Base-by-base conservation (phyloP, 2,329 filamentous ascomycete genomes). In the Neofusicoccum sp. region DNA sequence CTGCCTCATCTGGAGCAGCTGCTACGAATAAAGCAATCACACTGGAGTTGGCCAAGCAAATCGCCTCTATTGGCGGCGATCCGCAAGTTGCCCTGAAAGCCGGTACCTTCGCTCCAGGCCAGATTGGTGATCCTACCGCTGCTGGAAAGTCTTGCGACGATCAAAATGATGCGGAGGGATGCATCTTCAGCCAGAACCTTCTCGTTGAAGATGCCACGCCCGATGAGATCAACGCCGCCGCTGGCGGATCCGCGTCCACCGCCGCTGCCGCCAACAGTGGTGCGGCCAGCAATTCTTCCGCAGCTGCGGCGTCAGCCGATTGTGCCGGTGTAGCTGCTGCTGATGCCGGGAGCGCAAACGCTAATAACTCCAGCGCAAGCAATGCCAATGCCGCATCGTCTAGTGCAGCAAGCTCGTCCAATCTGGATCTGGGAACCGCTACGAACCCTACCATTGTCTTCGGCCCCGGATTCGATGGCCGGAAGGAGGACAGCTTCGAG, bases 51-150 rank as follows among this genome's bases (percentile, higher is more conserved):
- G 87, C 87, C 16, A 76, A 79, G 59, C 85, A 89, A 76, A 84
- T 90, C 58, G 81, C 82, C 22, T 76, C 79, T 4, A 80, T 90
- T 66, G 87, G 88, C 12, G 88, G 84, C 34, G 84, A 90, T 72
- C 85, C 87, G 14, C 77, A 82, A 52, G 77, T 84, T 39, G 88
- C 88, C 43, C 83, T 89, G 56, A 77, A 86, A 66, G 80, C 82
- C 34, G 87, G 85, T 61, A 90, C 87, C 4, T 90, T 58, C 37
- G 36, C 80, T 4, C 85, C 87, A 14, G 87, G 87, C 58, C 67
- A 82, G 67, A 78, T 86, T 69, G 76, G 80, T 69, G 82, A 82
- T 66, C 67, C 70, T n/a, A 84, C 82, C 56, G 82, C 67, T 29
- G 71, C 70, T 28, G 85, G 85, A 22, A 85, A 86, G 69, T 80